Base-by-base conservation (phyloP, 331 rosid genomes). In the Acacia concinna region DNA sequence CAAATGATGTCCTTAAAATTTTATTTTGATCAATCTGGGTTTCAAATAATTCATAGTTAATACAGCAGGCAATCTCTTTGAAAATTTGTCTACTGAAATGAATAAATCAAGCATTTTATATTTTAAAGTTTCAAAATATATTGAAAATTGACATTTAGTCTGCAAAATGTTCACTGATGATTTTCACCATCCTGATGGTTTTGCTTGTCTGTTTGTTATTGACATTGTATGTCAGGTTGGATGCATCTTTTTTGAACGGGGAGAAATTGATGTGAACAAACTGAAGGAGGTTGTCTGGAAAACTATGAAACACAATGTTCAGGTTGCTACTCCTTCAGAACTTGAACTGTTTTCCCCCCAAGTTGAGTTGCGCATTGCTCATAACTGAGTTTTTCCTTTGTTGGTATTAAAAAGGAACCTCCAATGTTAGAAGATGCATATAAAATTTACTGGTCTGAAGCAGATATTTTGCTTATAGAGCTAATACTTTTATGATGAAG, bases 181-280 rank as follows among this genome's bases (percentile, higher is more conserved):
- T 65, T 34, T 12, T 35, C 71, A 65, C 30, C 23, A 63, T 12
- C 46, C 46, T 35, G 71, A 65, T 65, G 23, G 40, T 81, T 63
- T 35, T 52, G 38, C 41, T 46, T 74, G 71, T 72, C 51, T 68
- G 17, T 59, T 49, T 46, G 34, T 68, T 66, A 38, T 32, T 71
- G 78, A 74, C 77, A 30, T 49, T 37, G 14, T 84, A 73, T 81
- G 40, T 68, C 90, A 92, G 98, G 90, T 92, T 23, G 98, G 97
- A 79, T 92, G 91, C 83, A 72, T 87, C 74, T 72, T 92, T 66
- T 57, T 90, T 21, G 88, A 90, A 78, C 66, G 83, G 59, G 83
- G 75, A 60, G 90, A 87, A 72, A 78, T 88, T 83, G 91, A 89
- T 72, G 31, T 67, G 75, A 85, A 84, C 74, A 85, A 74, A 75